These are phyloP conservation scores for Fraxinus quadrangulata DNA, from an alignment of 257 asterid genomes.

Conservation along the genomic window DNA sequence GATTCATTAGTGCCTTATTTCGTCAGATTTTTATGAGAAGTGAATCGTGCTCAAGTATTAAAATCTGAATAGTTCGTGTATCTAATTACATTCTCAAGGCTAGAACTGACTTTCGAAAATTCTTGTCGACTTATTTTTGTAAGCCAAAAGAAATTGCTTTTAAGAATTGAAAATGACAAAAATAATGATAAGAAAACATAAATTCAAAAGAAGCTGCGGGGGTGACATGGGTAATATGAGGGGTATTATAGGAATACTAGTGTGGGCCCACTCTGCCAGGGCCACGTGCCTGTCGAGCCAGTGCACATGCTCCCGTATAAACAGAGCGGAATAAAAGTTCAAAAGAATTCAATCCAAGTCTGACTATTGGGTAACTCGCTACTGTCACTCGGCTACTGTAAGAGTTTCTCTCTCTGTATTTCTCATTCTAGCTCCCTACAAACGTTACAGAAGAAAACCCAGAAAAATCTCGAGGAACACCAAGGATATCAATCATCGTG, in stretches of 20 bases:
- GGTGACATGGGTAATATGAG: neutral
- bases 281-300: conserved; percentile 37
- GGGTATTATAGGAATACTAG: neutral
- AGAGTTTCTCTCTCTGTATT: neutral
- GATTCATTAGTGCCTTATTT: no score
- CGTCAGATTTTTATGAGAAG: no score
- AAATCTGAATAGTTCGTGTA: no score
- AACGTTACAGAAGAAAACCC: conserved; percentile 2
- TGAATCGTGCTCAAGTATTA: no score
- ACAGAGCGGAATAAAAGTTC: conserved; percentile 29
- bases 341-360: conserved; percentile 2
- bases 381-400: neutral
- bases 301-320: conserved; percentile 37
- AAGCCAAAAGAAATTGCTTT: neutral
- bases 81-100: no score
- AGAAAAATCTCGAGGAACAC: conserved; percentile 17
- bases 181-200: neutral
- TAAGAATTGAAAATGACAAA: neutral
- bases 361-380: neutral
- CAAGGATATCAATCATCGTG: neutral
- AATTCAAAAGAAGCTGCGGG: conserved; percentile 4
- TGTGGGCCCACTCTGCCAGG: conserved; percentile 12
- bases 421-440: neutral
- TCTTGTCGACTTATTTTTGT: neutral
- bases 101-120: no score